Conservation (phyloP, 1,284 basidiomycete species). For the Boletus semigastroideus region DNA sequence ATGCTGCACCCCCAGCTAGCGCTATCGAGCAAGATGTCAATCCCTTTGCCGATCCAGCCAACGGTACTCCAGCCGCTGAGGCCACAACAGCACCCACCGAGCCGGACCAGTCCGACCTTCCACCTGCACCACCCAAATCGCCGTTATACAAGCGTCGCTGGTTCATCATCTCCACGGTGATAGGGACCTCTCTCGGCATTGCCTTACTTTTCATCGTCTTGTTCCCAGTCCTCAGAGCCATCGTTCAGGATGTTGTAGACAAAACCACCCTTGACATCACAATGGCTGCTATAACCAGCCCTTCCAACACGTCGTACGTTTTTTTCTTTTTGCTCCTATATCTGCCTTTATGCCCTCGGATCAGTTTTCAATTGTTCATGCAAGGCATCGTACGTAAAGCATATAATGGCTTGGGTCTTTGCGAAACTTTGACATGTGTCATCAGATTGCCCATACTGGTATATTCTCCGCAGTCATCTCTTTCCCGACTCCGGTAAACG, state of each 20-base stretch:
- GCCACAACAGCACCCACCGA: constrained; percentile 9
- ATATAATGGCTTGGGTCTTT: background rate
- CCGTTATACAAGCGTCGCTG: constrained; percentile 41
- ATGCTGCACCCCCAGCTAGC: constrained; percentile 41
- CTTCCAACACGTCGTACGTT: constrained; percentile 54
- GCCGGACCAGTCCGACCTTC: constrained; percentile 13
- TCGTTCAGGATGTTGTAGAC: constrained; percentile 62
- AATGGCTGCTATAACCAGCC: constrained; percentile 46
- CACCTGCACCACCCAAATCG: constrained; percentile 14
- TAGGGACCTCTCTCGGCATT: constrained; percentile 49
- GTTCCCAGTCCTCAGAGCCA: constrained; percentile 64
- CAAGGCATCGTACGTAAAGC: constrained; percentile 41
- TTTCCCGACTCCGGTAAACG: constrained; percentile 52
- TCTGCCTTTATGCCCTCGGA: background rate
- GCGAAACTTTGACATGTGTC: background rate
- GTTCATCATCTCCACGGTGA: constrained; percentile 46
- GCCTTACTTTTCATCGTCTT: constrained; percentile 62
- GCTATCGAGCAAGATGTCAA: constrained; percentile 20
- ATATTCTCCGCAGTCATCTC: constrained; percentile 57
- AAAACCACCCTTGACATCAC: constrained; percentile 52
- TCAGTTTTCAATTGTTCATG: constrained; percentile 50
- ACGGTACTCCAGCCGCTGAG: constrained; percentile 32
- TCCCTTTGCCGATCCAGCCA: constrained; percentile 15
- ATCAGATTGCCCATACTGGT: constrained; percentile 60
- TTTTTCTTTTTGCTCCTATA: background rate